Evolutionary conservation across 1,284 basidiomycete species (phyloP).

Genomic region (Ganoderma resinaceum): DNA sequence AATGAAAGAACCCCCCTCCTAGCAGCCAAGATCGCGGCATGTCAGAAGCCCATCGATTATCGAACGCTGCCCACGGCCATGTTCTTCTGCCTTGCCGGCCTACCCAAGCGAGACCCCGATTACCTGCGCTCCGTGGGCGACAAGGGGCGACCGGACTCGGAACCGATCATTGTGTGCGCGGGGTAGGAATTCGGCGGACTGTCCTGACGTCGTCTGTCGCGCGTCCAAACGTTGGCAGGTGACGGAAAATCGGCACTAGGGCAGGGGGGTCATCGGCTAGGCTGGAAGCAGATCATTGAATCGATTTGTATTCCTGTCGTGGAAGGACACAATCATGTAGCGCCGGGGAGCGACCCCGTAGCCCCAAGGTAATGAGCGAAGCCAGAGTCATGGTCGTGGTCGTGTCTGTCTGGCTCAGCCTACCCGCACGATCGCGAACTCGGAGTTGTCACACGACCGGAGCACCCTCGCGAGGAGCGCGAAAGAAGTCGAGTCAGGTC

Average conservation of each 20-base stretch:
- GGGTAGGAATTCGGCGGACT: not conserved
- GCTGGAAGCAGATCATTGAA: not conserved
- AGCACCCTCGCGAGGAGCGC: not conserved
- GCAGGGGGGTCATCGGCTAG: not conserved
- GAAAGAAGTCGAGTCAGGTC: not conserved
- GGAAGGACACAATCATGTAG: not conserved
- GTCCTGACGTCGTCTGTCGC: no score
- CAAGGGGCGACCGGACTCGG: not conserved
- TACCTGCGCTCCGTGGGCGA: not conserved
- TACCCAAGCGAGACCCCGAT: not conserved
- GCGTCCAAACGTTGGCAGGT: not conserved
- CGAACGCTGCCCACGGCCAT: not conserved
- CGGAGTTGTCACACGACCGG: conserved; percentile 16
- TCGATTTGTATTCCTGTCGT: not conserved
- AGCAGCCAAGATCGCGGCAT: not conserved
- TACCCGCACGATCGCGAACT: not conserved
- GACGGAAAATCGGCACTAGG: not conserved
- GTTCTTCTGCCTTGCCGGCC: not conserved
- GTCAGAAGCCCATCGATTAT: not conserved
- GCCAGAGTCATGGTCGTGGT: not conserved
- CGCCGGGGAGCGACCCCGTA: not conserved
- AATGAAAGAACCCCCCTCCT: not conserved
- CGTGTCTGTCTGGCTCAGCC: not conserved
- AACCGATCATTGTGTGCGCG: not conserved
- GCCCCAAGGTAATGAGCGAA: not conserved